Base-by-base conservation (phyloP, 2,329 filamentous ascomycete species). In the Aspergillus cejpii region DNA sequence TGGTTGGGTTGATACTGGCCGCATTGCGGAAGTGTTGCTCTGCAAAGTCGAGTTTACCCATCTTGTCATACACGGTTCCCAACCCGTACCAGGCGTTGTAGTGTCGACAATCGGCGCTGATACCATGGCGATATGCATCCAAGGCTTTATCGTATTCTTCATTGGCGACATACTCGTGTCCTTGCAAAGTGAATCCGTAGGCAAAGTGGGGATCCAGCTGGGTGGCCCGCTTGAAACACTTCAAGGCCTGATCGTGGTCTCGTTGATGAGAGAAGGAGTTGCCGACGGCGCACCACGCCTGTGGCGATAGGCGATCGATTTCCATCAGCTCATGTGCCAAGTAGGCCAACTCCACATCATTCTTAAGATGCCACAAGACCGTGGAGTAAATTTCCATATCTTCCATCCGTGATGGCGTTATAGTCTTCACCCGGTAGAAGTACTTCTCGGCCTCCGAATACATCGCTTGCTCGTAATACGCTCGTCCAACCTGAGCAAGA, bases 331-430 rank as follows among this genome's bases (percentile, higher is more conserved):
- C 87, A 60, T 97, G 91, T 0, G 91, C 88, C 21, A 98, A 75
- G 67, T 92, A 94, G 0, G 91, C 90, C 17, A 98, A 75, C 49
- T 96, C 87, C 0, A 89, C 86, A 61, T 96, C 91, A 51, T 86
- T 84, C 67, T 94, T 95, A 50, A 96, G 72, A 65, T 96, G 90
- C 92, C 94, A 98, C n/a, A 98, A 76, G n/a, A 94, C 84, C 0
- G 92, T 98, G 11, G 91, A 97, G 68, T 95, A 98, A 27, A 97
- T 83, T 63, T 98, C 92, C 90, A 97, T 96, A 60, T 96, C 90
- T 61, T 94, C 85, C 36, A 94, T 75, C 3, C 87, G 81, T 1
- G 87, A 86, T 1, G 91, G 91, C 10, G 87, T 83, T 54, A 92
- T 75, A 24, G 84, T 79, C 40, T 88, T 83, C 53, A 98, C 79